Conservation (phyloP, 2,329 filamentous ascomycete species). For the Aurifilum marmelostoma region DNA sequence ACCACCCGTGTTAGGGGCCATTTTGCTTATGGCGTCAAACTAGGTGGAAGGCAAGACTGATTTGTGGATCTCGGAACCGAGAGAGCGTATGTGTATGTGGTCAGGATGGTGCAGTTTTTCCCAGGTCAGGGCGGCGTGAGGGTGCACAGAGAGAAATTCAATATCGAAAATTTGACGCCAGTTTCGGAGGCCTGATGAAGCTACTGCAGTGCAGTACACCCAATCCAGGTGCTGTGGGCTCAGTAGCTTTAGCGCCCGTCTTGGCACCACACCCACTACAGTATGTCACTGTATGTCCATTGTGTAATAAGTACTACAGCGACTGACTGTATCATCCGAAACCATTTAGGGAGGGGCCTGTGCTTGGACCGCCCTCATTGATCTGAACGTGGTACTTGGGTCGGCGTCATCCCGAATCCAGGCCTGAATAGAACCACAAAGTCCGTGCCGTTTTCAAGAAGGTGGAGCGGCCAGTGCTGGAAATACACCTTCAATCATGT, state of each 20-base stretch:
- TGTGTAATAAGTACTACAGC: not conserved
- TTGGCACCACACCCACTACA: constrained; percentile 3
- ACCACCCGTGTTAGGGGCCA: constrained; percentile 43
- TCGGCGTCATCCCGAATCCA: not conserved
- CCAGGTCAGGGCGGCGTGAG: not conserved
- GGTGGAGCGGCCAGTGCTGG: not conserved
- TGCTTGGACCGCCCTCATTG: not conserved
- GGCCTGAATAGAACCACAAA: constrained; percentile 1
- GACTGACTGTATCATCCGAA: not conserved
- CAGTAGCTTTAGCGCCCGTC: constrained; percentile 7
- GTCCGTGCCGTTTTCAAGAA: not conserved
- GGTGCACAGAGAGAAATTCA: not conserved
- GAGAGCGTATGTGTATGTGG: not conserved
- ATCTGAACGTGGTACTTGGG: not conserved
- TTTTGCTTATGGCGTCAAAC: not conserved
- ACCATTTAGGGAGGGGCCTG: not conserved
- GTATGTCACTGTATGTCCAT: not conserved
- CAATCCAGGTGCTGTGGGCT: not conserved
- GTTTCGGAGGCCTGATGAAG: not conserved
- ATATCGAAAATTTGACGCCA: not conserved
- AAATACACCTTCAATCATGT: too few relatives aligned
- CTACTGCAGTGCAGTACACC: not conserved
- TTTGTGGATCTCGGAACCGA: not conserved
- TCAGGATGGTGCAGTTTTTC: not conserved
- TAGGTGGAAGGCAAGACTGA: not conserved